These are phyloP conservation scores for Neohortaea acidophila DNA, from an alignment of 495 filamentous ascomycete species.

Conservation along the genomic window DNA sequence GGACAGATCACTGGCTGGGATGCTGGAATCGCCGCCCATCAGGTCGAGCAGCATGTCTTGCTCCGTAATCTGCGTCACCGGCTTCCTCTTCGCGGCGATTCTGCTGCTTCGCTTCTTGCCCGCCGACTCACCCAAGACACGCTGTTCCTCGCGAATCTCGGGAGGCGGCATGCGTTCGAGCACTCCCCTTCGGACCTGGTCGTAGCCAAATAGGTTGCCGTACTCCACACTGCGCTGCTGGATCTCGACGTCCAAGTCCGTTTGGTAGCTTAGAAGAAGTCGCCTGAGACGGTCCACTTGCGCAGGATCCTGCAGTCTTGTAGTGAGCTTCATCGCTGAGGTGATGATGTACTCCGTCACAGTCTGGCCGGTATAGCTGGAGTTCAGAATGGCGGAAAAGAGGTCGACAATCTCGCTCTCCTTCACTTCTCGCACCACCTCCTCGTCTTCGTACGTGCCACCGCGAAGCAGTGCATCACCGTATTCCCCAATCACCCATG, in stretches of 20 bases:
- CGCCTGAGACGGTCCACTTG: constrained; percentile 75
- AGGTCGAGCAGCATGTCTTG: constrained; percentile 85
- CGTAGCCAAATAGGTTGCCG: constrained; percentile 76
- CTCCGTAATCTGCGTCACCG: constrained; percentile 59
- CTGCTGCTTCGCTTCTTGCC: constrained; percentile 51
- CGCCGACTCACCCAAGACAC: constrained; percentile 66
- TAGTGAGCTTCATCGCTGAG: constrained; percentile 87
- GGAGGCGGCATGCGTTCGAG: constrained; percentile 95
- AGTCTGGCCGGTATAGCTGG: constrained; percentile 76
- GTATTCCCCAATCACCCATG: constrained; percentile 98
- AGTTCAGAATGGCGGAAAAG: constrained; percentile 80
- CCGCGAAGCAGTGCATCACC: constrained; percentile 75
- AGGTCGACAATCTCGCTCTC: constrained; percentile 84
- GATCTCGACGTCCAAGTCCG: constrained; percentile 81
- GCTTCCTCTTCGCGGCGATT: constrained; percentile 55
- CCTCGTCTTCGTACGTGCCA: constrained; percentile 90
- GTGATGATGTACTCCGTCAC: constrained; percentile 93
- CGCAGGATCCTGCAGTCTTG: constrained; percentile 62
- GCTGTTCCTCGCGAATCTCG: constrained; percentile 84
- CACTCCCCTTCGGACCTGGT: constrained; percentile 76
- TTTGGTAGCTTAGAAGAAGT: constrained; percentile 56
- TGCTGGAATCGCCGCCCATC: constrained; percentile 61
- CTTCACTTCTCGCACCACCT: constrained; percentile 75
- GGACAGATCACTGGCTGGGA: constrained; percentile 36
- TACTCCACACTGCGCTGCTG: constrained; percentile 94